phyloP scores from a whole-genome alignment of 176 grass and related monocot genomes.

The Oryza nivara region DNA sequence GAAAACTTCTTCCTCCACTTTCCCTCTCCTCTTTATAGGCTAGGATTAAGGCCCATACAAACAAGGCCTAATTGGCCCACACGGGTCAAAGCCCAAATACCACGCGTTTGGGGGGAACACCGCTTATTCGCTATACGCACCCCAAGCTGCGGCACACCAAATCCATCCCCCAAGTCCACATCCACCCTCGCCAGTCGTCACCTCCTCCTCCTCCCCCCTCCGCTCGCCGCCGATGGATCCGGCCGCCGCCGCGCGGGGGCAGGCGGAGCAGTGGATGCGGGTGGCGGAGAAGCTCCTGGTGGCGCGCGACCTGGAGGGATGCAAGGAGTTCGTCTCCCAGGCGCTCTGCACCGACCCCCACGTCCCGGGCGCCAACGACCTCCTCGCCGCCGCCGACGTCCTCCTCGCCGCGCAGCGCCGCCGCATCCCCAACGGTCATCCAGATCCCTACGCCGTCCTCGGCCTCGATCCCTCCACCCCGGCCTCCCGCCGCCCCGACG shows the following conservation, averaged over 20 bases:
- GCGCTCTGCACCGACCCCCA: constrained; percentile 63
- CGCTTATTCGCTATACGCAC: constrained; percentile 24
- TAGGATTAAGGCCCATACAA: too few species aligned
- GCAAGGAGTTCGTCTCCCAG: constrained; percentile 73
- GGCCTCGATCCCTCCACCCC: constrained; percentile 57
- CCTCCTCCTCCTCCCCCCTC: neutral
- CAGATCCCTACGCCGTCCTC: constrained; percentile 73
- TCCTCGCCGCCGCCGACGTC: constrained; percentile 62
- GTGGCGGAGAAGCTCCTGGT: constrained; percentile 68
- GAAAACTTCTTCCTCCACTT: too few species aligned
- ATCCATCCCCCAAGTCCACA: constrained; percentile 11
- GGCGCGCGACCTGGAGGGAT: constrained; percentile 68
- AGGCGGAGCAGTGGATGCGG: constrained; percentile 52
- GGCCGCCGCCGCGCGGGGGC: constrained; percentile 36
- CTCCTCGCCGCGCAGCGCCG: constrained; percentile 55
- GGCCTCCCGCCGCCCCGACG: constrained; percentile 45
- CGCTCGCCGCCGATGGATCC: constrained; percentile 45
- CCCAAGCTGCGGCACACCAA: constrained; percentile 15
- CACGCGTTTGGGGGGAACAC: neutral
- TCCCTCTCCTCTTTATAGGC: too few species aligned
- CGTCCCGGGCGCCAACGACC: constrained; percentile 56
- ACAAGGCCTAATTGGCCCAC: too few species aligned
- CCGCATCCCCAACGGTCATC: constrained; percentile 47
- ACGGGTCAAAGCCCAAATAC: too few species aligned
- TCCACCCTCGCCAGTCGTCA: neutral